These are phyloP conservation scores for Emericellopsis cladophorae DNA, from an alignment of 2,329 filamentous ascomycete species.

Conservation along the genomic window DNA sequence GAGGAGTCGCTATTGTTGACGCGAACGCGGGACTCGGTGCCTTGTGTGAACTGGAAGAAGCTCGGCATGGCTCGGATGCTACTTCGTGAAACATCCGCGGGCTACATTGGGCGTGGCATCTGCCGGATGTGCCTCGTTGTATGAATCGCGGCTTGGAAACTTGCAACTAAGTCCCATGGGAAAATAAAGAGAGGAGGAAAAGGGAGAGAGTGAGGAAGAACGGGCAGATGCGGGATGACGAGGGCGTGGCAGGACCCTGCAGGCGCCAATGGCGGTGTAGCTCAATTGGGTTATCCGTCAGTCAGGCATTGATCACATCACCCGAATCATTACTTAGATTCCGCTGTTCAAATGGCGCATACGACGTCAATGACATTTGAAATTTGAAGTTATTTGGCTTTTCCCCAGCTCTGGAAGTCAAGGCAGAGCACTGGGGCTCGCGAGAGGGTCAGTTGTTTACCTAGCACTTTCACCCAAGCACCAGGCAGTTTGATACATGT, in stretches of 20 bases:
- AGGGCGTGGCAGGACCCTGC: conserved; percentile 1
- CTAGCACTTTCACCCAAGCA: no score
- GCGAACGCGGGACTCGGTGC: conserved; percentile 42
- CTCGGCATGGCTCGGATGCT: conserved; percentile 34
- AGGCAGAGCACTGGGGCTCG: no score
- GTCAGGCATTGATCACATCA: no score
- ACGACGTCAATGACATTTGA: no score
- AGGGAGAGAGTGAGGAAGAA: neutral
- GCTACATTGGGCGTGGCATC: neutral
- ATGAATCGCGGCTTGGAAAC: neutral
- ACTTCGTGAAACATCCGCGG: neutral
- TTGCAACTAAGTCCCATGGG: no score
- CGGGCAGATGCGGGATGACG: conserved; percentile 1
- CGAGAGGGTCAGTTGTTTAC: no score
- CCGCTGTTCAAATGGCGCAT: no score
- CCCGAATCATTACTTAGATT: no score
- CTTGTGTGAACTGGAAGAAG: conserved; percentile 57
- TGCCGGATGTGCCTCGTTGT: neutral
- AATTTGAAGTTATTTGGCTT: no score
- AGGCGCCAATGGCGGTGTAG: conserved; percentile 1
- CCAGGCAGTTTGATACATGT: no score
- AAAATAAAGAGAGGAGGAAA: neutral
- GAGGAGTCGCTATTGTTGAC: conserved; percentile 35
- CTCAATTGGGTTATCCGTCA: neutral
- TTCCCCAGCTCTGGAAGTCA: no score